These are phyloP conservation scores for Bruguiera gymnorhiza DNA, from an alignment of 345 rosid genomes.

Conservation along the genomic window DNA sequence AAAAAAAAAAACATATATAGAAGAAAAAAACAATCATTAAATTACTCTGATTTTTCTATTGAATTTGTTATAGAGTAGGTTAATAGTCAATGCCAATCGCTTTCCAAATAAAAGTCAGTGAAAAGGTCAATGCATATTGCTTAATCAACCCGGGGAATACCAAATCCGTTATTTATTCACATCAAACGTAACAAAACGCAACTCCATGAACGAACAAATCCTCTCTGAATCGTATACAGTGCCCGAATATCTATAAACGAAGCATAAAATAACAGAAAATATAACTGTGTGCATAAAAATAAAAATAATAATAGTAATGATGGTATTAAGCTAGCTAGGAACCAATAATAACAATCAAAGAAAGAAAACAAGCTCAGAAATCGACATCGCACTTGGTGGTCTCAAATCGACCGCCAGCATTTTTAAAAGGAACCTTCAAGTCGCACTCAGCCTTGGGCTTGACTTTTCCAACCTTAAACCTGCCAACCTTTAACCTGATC, in stretches of 20 bases:
- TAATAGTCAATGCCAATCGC: not conserved
- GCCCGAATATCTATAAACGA: no score
- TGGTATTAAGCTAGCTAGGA: not conserved
- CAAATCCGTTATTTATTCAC: not conserved
- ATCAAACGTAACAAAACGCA: no score
- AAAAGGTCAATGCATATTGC: not conserved
- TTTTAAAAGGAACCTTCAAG: conserved; percentile 50
- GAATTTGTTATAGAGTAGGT: not conserved
- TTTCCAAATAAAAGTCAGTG: not conserved
- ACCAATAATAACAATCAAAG: not conserved
- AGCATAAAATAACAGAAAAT: no score
- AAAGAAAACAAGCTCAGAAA: conserved; percentile 24
- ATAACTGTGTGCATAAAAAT: not conserved
- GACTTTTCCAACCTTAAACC: conserved; percentile 40
- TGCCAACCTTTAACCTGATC: conserved; percentile 60
- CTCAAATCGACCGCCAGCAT: conserved; percentile 27
- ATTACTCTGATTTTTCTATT: no score
- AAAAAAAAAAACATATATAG: no score
- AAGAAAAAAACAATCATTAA: not conserved
- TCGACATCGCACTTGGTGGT: conserved; percentile 47
- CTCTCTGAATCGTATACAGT: no score
- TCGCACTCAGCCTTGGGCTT: conserved; percentile 60
- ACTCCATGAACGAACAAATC: no score
- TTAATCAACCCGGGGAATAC: not conserved
- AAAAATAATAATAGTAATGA: not conserved